These are phyloP conservation scores for Achaetomiella virescens DNA, from an alignment of 495 filamentous ascomycete genomes.

Conservation along the genomic window DNA sequence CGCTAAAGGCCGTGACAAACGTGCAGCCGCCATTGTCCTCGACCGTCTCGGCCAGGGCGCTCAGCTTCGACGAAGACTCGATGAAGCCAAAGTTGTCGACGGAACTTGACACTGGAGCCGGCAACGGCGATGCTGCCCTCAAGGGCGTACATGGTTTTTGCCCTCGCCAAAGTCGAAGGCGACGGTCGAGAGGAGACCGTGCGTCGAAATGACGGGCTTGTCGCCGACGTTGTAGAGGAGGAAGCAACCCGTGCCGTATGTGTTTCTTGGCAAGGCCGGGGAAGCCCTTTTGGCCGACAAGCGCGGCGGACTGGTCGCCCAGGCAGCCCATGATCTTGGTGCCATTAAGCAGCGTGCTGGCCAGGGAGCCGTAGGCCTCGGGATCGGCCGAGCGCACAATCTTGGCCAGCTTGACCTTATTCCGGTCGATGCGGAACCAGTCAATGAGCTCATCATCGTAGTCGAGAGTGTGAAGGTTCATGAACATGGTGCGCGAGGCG, in stretches of 20 bases:
- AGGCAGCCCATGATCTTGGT: conserved; percentile 78
- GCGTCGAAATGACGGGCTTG: conserved; percentile 81
- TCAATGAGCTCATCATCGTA: conserved; percentile 74
- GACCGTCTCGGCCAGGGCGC: conserved; percentile 72
- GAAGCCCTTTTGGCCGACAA: conserved; percentile 89
- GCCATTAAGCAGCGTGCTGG: conserved; percentile 61
- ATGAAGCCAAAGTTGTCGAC: conserved; percentile 86
- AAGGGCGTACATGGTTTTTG: conserved; percentile 78
- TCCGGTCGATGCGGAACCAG: conserved; percentile 74
- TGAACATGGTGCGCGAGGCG: conserved; percentile 91
- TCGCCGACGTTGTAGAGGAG: conserved; percentile 87
- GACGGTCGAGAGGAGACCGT: conserved; percentile 81
- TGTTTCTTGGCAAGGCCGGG: conserved; percentile 89
- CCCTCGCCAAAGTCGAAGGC: conserved; percentile 74
- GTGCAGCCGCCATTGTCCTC: conserved; percentile 81
- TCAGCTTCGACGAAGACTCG: conserved; percentile 69
- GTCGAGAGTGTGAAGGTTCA: conserved; percentile 78
- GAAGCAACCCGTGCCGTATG: conserved; percentile 93
- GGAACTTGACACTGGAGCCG: conserved; percentile 80
- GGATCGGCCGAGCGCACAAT: conserved; percentile 80
- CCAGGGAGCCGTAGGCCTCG: conserved; percentile 64
- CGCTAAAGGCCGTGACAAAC: conserved; percentile 93
- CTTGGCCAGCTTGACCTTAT: conserved; percentile 71
- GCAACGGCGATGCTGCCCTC: conserved; percentile 90
- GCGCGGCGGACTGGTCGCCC: conserved; percentile 83